Base-by-base conservation (phyloP, 176 grass and related monocot species). In the Ensete ventricosum region DNA sequence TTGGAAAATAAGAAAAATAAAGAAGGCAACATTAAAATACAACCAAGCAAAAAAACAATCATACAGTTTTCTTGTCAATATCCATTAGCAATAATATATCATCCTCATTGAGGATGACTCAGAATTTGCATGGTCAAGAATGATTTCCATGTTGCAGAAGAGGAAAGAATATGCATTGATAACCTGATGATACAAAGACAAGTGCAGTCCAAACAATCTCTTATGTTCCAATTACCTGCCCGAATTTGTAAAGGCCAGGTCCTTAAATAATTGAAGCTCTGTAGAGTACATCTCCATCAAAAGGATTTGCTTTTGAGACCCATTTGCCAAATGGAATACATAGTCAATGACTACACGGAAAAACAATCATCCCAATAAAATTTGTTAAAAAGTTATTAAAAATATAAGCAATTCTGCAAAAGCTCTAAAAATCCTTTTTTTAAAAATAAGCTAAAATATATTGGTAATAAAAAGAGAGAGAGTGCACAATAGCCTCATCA, bases 201-300 rank as follows among this genome's bases (percentile, higher is more conserved):
- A 14, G 12, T 54, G 1, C 27, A 71, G 21, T 71, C 3, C 74
- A 50, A 50, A 84, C 27, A 69, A 54, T 16, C 2, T 29, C 19
- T 50, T 25, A 4, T 69, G 27, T 11, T 68, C 19, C 52, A 27
- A 23, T 76, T 80, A 98, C 95, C 90, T 83, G 67, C 6, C 73
- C 6, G 84, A 87, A 72, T 91, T 91, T 75, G 85, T 83, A 76
- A 76, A 79, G 49, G 95, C 87, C 34, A 98, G 66, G 70, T 89
- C 90, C 76, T 91, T 85, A 81, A 98, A 98, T 52, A 98, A 82
- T 82, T 89, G 88, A 85, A 98, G 90, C 65, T 98, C 90, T 9
- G 95, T 80, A n/a, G 84, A 93, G 84, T 93, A 98, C 82, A 98
- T 83, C 78, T 98, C 95, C 73, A 93, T 71, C 77, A 93, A 78